These are phyloP conservation scores for Cinnamomum micranthum DNA, from an alignment of 164 flowering plant species.

Conservation along the genomic window DNA sequence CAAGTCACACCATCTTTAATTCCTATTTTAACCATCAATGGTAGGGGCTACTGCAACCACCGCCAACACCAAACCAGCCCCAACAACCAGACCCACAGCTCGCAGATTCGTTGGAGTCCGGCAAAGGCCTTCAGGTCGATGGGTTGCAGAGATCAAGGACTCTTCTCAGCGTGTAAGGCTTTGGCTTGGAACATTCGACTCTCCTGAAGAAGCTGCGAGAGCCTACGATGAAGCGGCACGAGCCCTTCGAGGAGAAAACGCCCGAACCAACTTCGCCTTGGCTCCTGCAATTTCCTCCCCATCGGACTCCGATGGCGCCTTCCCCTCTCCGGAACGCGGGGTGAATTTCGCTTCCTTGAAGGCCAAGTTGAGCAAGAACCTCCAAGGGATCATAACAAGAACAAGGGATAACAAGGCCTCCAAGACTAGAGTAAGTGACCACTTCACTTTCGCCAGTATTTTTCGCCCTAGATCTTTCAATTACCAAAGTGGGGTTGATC, in stretches of 20 bases:
- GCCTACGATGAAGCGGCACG: constrained; percentile 80
- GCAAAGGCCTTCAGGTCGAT: constrained; percentile 75
- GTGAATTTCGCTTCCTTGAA: constrained; percentile 57
- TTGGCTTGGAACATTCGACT: constrained; percentile 74
- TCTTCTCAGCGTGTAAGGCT: constrained; percentile 63
- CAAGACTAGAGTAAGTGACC: constrained; percentile 69
- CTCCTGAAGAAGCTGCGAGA: constrained; percentile 71
- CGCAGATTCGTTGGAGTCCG: constrained; percentile 65
- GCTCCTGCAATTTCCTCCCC: constrained; percentile 4
- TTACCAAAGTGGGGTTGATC: constrained; percentile 28
- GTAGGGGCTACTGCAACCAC: constrained; percentile 1
- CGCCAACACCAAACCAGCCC: constrained; percentile 2
- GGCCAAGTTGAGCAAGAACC: constrained; percentile 63
- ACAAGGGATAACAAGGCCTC: constrained; percentile 37
- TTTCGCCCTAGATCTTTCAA: constrained; percentile 32
- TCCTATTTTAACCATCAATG: constrained; percentile 7
- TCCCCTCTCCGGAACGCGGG: constrained; percentile 16
- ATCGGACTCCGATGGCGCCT: constrained; percentile 10
- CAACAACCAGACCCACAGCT: constrained; percentile 16
- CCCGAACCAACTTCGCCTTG: constrained; percentile 57
- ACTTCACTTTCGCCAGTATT: constrained; percentile 70
- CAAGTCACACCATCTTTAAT: background rate
- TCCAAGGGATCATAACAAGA: constrained; percentile 63
- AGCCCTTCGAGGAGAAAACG: constrained; percentile 69
- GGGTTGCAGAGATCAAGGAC: constrained; percentile 88